Evolutionary conservation across 129 eudicot genomes (phyloP), one percentile per base, ranked within the genome.

Genomic region (Logfia minima): DNA sequence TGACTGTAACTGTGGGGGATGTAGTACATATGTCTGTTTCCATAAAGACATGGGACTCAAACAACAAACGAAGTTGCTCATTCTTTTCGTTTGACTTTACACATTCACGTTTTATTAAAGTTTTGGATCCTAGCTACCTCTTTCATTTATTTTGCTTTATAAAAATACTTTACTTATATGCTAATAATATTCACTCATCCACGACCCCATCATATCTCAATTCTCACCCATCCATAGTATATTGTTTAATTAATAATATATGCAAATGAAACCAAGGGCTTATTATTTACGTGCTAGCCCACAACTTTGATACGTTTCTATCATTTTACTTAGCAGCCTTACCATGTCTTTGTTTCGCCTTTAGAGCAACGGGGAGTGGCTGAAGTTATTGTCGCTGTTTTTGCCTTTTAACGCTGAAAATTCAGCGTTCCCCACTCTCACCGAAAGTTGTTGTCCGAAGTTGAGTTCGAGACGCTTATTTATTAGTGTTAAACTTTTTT

Each of bases 291-390:
- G 69, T 69, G 76, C 76, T 70, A 61, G 68, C 77, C 76, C 82
- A 78, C 77, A 43, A 43, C 71, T 78, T 78, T 41, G 14, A 45
- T 61, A 70, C 53, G 26, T 48, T 58, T 55, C 74, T 41, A 66
- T 18, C 67, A 8, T 52, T 76, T 53, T 22, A 31, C 21, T 34
- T 22, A 66, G 2, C 66, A 76, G n/a, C 23, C 52, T 67, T 26
- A 35, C 51, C 8, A 2, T 26, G 1, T 13, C 41, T 35, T 32
- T 6, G 35, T 5, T 32, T 32, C 35, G 0, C 35, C 6, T 32
- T 32, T 4, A 26, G 29, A 26, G 29, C 29, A 26, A 26, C 0
- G 29, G 29, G 29, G 29, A 26, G 29, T 26, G 29, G 2, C 29
- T 2, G 29, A 26, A 26, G 29, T 26, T 26, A 26, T 26, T 26